Conservation (phyloP, 768 basidiomycete species). For the Sarcodon aspratus region DNA sequence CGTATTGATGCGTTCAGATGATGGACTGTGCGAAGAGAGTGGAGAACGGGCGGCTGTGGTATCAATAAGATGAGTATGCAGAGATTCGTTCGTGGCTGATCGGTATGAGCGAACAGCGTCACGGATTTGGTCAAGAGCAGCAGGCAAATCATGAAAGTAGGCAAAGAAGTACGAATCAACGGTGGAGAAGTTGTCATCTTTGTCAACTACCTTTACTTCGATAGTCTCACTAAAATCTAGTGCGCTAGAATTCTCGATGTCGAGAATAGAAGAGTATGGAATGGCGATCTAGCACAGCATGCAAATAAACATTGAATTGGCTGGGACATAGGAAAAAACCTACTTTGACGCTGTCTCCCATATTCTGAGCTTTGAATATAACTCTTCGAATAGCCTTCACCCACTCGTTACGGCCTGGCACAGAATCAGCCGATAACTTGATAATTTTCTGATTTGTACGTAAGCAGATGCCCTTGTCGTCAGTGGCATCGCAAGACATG, state of each 20-base stretch:
- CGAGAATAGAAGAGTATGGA: conserved; percentile 80
- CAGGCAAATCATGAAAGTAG: conserved; percentile 77
- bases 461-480: conserved; percentile 73
- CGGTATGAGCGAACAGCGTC: conserved; percentile 56
- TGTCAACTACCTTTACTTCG: conserved; percentile 86
- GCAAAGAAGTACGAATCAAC: conserved; percentile 91
- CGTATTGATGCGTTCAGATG: conserved; percentile 25
- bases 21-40: conserved; percentile 9
- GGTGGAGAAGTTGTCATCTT: conserved; percentile 54
- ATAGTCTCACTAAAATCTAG: conserved; percentile 97
- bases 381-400: conserved; percentile 89
- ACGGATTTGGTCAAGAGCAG: conserved; percentile 73
- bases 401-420: conserved; percentile 87
- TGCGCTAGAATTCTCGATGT: conserved; percentile 78
- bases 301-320: conserved; percentile 1
- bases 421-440: conserved; percentile 63
- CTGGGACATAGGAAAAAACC: conserved; percentile 2
- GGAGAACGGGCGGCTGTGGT: conserved; percentile 11
- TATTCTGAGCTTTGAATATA: conserved; percentile 93
- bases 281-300: conserved; percentile 65
- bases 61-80: conserved; percentile 14
- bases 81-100: conserved; percentile 8
- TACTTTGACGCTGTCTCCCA: conserved; percentile 92
- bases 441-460: conserved; percentile 75
- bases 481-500: conserved; percentile 72